Percentiles rank a stretch among this genome's conserved stretches.
Evolutionary conservation across 208 protist genomes (phyloP).

Genomic region (Leishmania amazonensis): DNA sequence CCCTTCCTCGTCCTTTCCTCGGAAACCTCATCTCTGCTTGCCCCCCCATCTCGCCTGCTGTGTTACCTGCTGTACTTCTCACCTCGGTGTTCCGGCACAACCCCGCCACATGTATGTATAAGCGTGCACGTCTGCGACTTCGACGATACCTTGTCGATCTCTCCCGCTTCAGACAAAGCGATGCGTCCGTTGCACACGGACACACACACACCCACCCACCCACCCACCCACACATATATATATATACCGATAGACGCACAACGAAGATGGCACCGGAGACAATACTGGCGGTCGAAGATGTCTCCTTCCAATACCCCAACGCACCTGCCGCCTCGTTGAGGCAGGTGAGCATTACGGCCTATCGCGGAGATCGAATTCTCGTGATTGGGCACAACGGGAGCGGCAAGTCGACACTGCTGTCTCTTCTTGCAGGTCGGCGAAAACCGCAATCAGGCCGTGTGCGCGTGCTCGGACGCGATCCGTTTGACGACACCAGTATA

Average conservation of each 20-base stretch:
- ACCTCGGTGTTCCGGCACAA: neutral
- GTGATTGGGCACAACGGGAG: slow-evolving; percentile 96
- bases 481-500: slow-evolving; percentile 85
- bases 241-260: neutral
- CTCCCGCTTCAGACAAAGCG: neutral
- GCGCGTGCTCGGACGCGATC: slow-evolving; percentile 60
- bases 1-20: neutral
- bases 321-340: slow-evolving; percentile 7
- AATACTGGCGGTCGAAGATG: slow-evolving; percentile 32
- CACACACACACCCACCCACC: neutral
- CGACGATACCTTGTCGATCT: neutral
- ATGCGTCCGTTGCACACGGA: neutral
- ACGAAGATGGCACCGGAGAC: neutral
- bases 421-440: slow-evolving; percentile 83
- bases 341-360: slow-evolving; percentile 44
- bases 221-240: too few species aligned
- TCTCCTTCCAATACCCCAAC: slow-evolving; percentile 59
- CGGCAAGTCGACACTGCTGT: slow-evolving; percentile 96
- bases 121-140: neutral
- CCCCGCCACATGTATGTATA: neutral
- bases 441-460: slow-evolving; percentile 52
- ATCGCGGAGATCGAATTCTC: slow-evolving; percentile 83
- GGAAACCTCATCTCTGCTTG: neutral
- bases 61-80: neutral
- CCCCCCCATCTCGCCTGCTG: neutral